Base-by-base conservation (phyloP, 2,329 filamentous ascomycete genomes). In the Botrytis deweyae region DNA sequence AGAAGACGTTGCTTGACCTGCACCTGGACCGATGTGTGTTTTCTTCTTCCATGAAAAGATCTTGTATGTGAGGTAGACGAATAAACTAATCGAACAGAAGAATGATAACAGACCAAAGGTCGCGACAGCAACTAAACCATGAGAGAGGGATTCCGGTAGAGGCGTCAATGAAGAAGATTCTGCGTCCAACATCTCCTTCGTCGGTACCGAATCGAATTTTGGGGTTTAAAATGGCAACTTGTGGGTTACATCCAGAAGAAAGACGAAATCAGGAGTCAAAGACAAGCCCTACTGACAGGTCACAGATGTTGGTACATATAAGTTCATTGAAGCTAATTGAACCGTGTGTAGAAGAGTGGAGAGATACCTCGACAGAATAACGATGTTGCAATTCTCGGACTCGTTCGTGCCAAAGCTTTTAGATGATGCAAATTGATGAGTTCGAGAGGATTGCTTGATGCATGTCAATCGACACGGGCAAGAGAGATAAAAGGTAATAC, bases 91-190 rank as follows among this genome's bases (percentile, higher is more conserved):
- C 0, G 85, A 83, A 42, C 83, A 81, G 73, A 84, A 77, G 79
- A 87, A 86, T 18, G 85, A 87, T 16, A 87, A 78, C 70, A 86
- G 82, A 20, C 82, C 85, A 42, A 87, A 81, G 38, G 80, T 80
- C 46, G 85, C 82, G 33, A 87, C 83, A 22, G 85, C 84, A 29
- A 82, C 83, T 29, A 87, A 79, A 76, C 86, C 86, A 63, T 78
- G 76, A 36, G 76, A 77, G 10, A 81, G 73, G 14, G 78, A 76
- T 7, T 74, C 71, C 22, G 80, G 80, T 14, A 81, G 76, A 40
- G 79, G 79, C 18, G 74, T 75, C 16, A 81, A 72, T 20, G 78
- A 78, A 18, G 61, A 55, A 8, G 79, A 78, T 16, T 73, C 74
- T 44, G 38, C 68, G 52, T 76, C 72, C 40, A 78, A 74, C 67